Evolutionary conservation across 2,329 filamentous ascomycete species (phyloP).

Genomic region (Alternaria sp.): DNA sequence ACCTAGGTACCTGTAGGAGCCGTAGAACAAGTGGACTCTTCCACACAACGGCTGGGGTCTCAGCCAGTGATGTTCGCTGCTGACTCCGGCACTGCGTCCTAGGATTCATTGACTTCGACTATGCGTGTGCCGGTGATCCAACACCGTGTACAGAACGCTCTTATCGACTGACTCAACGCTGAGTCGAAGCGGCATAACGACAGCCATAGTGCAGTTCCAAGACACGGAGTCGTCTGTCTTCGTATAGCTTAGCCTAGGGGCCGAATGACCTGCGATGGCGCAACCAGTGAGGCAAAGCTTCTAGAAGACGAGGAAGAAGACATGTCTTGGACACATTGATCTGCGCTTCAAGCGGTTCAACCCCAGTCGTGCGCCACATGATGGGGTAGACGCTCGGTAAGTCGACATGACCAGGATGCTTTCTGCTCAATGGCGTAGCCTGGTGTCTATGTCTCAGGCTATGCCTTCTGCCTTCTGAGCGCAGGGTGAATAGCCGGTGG

Average conservation of each 20-base stretch:
- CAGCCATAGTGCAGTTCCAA: background rate
- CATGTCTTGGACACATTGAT: slow-evolving; percentile 2
- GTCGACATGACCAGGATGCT: background rate
- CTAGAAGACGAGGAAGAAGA: slow-evolving; percentile 5
- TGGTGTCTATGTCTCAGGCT: background rate
- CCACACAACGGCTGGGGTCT: slow-evolving; percentile 1
- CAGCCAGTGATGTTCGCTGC: background rate
- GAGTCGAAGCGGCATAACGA: background rate
- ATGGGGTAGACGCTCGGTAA: background rate
- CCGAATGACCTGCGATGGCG: background rate
- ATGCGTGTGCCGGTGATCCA: background rate
- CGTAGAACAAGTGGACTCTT: slow-evolving; percentile 26
- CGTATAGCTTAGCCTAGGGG: background rate
- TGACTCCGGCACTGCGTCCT: slow-evolving; percentile 1
- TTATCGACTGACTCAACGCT: background rate
- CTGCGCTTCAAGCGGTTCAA: slow-evolving; percentile 22
- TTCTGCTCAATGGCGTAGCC: background rate
- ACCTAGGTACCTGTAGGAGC: slow-evolving; percentile 27
- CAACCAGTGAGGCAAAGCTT: slow-evolving; percentile 2
- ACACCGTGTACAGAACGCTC: background rate
- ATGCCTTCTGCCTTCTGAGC: background rate
- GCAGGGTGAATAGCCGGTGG: slow-evolving; percentile 20
- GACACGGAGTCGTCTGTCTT: background rate
- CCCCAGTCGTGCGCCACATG: slow-evolving; percentile 23
- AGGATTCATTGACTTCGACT: background rate